These are phyloP conservation scores for Karstenula rhodostoma DNA, from an alignment of 2,329 filamentous ascomycete genomes.

Conservation along the genomic window DNA sequence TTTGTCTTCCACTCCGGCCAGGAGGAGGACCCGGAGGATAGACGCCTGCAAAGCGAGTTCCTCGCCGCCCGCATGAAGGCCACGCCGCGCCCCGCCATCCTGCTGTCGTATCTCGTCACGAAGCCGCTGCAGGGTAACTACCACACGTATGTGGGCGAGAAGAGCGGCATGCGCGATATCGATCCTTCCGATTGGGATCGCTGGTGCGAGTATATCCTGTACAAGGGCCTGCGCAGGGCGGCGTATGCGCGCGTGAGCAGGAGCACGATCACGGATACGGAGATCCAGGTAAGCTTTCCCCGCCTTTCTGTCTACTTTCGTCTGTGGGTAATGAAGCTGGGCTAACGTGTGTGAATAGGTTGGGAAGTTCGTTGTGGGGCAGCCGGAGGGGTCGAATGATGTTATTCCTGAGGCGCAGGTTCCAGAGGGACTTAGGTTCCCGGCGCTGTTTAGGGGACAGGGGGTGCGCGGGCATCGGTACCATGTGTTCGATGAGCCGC, in stretches of 20 bases:
- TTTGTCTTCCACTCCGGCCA: slow-evolving; percentile 99
- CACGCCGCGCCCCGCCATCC: slow-evolving; percentile 78
- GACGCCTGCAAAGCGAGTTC: slow-evolving; percentile 85
- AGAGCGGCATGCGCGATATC: slow-evolving; percentile 93
- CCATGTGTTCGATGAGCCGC: slow-evolving; percentile 86
- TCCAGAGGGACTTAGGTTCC: slow-evolving; percentile 81
- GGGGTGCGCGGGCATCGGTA: slow-evolving; percentile 90
- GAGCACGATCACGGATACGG: slow-evolving; percentile 94
- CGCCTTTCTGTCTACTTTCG: neutral
- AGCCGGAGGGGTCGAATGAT: slow-evolving; percentile 69
- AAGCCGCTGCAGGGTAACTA: slow-evolving; percentile 93
- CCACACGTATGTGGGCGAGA: slow-evolving; percentile 88
- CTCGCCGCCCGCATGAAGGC: slow-evolving; percentile 87
- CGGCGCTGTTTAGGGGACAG: slow-evolving; percentile 80
- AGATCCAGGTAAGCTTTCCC: slow-evolving; percentile 75
- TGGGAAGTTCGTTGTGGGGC: slow-evolving; percentile 89
- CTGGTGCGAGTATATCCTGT: slow-evolving; percentile 99
- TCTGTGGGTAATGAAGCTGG: neutral
- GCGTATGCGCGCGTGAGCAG: slow-evolving; percentile 91
- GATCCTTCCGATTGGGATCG: slow-evolving; percentile 93
- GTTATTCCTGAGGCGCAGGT: slow-evolving; percentile 77
- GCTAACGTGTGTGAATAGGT: slow-evolving; percentile 57
- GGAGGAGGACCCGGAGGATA: slow-evolving; percentile 93
- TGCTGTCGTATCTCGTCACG: slow-evolving; percentile 92
- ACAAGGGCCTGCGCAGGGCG: slow-evolving; percentile 83